phyloP scores from a whole-genome alignment of 108 stramenopile genomes.

The Discostella stelligeroides region DNA sequence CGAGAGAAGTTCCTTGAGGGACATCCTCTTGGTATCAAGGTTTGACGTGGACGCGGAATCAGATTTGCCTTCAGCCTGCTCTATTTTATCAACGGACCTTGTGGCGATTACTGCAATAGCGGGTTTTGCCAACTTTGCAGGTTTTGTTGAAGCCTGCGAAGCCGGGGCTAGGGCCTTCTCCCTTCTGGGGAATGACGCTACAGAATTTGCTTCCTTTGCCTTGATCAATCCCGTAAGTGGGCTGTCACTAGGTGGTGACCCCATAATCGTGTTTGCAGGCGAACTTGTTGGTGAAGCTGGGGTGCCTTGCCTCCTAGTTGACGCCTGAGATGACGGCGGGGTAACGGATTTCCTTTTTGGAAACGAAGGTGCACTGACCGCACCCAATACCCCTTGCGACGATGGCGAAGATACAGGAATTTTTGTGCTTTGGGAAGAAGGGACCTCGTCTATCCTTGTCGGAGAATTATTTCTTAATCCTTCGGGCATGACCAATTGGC shows the following conservation, averaged over 20 bases:
- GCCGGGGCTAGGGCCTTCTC: slow-evolving; percentile 6
- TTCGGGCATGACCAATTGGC: slow-evolving; percentile 9
- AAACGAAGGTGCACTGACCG: background rate
- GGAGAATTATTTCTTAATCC: background rate
- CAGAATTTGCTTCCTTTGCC: slow-evolving; percentile 3
- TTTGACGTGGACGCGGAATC: background rate
- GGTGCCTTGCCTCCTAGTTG: slow-evolving; percentile 7
- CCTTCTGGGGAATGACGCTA: slow-evolving; percentile 7
- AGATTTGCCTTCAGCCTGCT: too few species aligned
- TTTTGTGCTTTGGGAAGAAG: background rate
- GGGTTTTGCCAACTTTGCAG: slow-evolving; percentile 4
- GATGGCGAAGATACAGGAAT: background rate
- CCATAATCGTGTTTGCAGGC: slow-evolving; percentile 5
- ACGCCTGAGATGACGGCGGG: slow-evolving; percentile 5
- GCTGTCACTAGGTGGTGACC: background rate
- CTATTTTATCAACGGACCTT: background rate
- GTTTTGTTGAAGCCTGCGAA: slow-evolving; percentile 13
- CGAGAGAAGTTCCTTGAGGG: slow-evolving; percentile 14
- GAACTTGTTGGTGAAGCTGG: slow-evolving; percentile 6
- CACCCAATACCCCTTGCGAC: slow-evolving; percentile 1
- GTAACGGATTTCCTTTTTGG: slow-evolving; percentile 5
- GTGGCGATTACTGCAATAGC: slow-evolving; percentile 2
- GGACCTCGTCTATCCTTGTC: background rate
- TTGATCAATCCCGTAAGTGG: slow-evolving; percentile 9
- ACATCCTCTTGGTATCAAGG: background rate